These are phyloP conservation scores for Cercospora sesami DNA, from an alignment of 2,329 filamentous ascomycete species.

Conservation along the genomic window DNA sequence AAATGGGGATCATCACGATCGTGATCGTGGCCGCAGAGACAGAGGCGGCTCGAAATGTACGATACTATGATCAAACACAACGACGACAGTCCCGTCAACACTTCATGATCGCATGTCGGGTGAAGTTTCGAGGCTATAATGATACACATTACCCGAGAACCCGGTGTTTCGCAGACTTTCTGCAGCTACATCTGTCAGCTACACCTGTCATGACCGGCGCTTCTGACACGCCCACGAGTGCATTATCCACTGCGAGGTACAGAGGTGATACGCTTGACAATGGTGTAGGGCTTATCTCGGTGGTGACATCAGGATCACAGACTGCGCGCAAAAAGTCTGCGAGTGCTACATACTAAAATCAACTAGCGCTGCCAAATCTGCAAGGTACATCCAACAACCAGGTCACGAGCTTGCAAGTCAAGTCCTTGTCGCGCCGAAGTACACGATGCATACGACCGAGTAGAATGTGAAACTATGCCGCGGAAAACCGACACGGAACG, in stretches of 20 bases:
- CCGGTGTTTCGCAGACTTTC: background rate
- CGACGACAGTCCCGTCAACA: background rate
- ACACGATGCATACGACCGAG: background rate
- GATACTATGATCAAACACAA: slow-evolving; percentile 23
- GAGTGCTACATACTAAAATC: background rate
- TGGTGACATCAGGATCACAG: background rate
- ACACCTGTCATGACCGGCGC: background rate
- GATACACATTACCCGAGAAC: background rate
- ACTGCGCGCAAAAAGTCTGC: background rate
- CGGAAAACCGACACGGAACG: background rate
- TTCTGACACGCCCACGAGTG: background rate
- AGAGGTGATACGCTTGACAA: background rate
- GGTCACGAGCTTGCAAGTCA: background rate
- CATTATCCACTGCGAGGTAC: background rate
- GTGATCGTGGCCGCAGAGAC: slow-evolving; percentile 11
- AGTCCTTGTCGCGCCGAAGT: background rate
- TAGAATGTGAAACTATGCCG: background rate
- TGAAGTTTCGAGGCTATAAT: background rate
- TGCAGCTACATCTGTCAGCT: background rate
- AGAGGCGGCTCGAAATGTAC: slow-evolving; percentile 24
- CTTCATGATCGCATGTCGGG: background rate
- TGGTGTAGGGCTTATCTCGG: background rate
- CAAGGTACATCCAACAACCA: background rate
- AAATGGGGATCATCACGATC: slow-evolving; percentile 10
- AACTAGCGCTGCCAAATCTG: background rate